Conservation (phyloP, 345 rosid species). For the Clausena lansium region DNA sequence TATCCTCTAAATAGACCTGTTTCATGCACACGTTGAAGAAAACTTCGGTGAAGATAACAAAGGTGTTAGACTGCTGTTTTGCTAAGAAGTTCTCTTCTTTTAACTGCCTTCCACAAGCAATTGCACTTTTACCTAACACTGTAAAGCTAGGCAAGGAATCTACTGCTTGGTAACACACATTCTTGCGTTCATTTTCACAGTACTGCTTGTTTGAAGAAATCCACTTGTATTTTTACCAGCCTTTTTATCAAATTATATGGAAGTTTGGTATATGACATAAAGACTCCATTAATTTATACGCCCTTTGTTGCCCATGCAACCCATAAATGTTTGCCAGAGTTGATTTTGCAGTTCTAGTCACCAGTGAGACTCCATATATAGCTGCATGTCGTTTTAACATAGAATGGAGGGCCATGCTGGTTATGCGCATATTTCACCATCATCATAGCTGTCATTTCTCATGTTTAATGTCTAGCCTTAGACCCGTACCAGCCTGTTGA, state of each 20-base stretch:
- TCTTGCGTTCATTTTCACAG: neutral
- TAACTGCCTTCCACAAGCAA: neutral
- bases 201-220: neutral
- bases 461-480: neutral
- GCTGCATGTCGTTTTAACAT: neutral
- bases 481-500: neutral
- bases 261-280: neutral
- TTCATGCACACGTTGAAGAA: too few relatives aligned
- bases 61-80: neutral
- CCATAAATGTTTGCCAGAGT: neutral
- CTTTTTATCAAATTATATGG: too few relatives aligned
- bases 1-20: neutral
- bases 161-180: neutral
- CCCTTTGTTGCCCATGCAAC: neutral
- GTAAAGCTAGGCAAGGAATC: neutral
- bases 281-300: neutral
- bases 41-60: neutral
- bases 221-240: neutral
- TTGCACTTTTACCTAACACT: neutral
- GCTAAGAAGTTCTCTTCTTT: neutral
- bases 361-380: neutral
- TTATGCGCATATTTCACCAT: slow-evolving; percentile 4
- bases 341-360: neutral
- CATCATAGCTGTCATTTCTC: slow-evolving; percentile 13
- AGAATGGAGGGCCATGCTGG: slow-evolving; percentile 14